Conservation (phyloP, 2,329 filamentous ascomycete genomes). For the Aspergillus versicolor region DNA sequence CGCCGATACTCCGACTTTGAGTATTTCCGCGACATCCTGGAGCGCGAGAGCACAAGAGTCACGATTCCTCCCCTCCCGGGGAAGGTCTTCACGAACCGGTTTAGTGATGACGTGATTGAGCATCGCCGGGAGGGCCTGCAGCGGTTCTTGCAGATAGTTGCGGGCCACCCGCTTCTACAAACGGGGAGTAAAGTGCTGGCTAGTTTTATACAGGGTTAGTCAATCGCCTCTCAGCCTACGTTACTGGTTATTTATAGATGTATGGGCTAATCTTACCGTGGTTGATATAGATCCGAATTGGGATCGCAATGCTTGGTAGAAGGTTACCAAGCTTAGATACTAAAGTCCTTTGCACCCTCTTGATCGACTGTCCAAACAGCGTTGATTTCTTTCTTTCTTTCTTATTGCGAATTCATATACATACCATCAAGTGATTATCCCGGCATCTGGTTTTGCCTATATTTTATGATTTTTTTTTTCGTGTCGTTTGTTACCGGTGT, state of each 20-base stretch:
- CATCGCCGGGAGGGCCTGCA: conserved; percentile 87
- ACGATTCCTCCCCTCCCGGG: conserved; percentile 94
- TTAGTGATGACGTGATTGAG: conserved; percentile 98
- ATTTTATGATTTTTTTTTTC: background rate
- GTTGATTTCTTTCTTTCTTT: background rate
- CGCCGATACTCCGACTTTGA: conserved; percentile 98
- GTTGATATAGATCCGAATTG: conserved; percentile 56
- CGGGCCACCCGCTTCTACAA: conserved; percentile 92
- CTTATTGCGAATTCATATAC: background rate
- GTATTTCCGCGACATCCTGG: conserved; percentile 96
- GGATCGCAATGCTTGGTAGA: conserved; percentile 84
- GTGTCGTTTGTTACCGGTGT: background rate
- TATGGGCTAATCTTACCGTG: background rate
- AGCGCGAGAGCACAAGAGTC: conserved; percentile 89
- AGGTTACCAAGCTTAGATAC: background rate
- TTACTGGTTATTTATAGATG: background rate
- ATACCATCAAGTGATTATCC: background rate
- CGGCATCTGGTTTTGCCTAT: conserved; percentile 1
- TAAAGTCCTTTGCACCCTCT: background rate
- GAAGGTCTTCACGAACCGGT: conserved; percentile 97
- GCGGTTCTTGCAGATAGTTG: conserved; percentile 95
- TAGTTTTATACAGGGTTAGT: conserved; percentile 89
- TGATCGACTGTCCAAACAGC: background rate
- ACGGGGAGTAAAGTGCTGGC: conserved; percentile 96
- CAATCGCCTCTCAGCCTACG: background rate